Conservation (phyloP, 2,329 filamentous ascomycete species). For the Dichotomopilus funicola region DNA sequence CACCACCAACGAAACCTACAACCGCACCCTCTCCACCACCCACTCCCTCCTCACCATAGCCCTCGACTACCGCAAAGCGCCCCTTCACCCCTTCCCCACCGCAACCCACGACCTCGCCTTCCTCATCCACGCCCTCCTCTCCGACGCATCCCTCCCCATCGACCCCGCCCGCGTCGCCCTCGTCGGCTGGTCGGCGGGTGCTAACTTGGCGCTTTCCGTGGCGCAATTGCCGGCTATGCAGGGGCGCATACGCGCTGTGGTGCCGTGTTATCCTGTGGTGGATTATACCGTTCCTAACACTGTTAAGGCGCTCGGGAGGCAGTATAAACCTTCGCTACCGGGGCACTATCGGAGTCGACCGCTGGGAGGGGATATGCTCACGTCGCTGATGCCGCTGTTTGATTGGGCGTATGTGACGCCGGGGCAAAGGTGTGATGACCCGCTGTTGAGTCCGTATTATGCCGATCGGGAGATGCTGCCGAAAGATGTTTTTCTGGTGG, state of each 20-base stretch:
- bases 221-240: conserved; percentile 34
- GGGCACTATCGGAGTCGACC: conserved; percentile 23
- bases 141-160: conserved; percentile 40
- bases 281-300: conserved; percentile 32
- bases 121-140: conserved; percentile 35
- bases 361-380: conserved; percentile 24
- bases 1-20: conserved; percentile 41
- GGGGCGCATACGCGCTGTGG: conserved; percentile 29
- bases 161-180: conserved; percentile 37
- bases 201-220: conserved; percentile 39
- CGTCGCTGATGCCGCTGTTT: conserved; percentile 28
- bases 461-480: conserved; percentile 32
- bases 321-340: conserved; percentile 31
- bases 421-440: conserved; percentile 31
- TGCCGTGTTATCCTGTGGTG: conserved; percentile 40
- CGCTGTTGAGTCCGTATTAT: conserved; percentile 36
- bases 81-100: conserved; percentile 37
- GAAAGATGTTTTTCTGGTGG: conserved; percentile 37
- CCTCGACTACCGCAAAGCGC: conserved; percentile 45
- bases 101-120: conserved; percentile 40
- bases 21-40: conserved; percentile 34
- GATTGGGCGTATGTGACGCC: conserved; percentile 37
- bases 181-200: conserved; percentile 46
- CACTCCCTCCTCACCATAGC: conserved; percentile 39
- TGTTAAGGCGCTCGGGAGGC: conserved; percentile 28